Evolutionary conservation across 805 yeast genomes (phyloP), one percentile per base, ranked within the genome.

Genomic region (Zygotorulaspora sp.): DNA sequence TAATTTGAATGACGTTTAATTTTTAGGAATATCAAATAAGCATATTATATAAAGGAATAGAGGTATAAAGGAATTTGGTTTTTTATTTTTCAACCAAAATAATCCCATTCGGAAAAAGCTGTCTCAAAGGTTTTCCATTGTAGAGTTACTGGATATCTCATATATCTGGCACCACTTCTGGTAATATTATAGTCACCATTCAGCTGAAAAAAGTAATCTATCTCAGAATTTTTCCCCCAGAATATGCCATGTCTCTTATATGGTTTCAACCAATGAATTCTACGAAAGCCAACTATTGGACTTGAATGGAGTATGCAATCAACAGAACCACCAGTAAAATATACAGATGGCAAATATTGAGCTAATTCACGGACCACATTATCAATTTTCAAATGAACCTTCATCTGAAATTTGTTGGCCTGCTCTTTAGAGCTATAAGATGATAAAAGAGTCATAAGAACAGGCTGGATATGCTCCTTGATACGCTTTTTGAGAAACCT

Each of bases 191-290:
- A 45, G 7, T 45, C 38, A 3, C 44, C 44, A 12, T 40, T 44
- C 12, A 41, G 12, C 17, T 42, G 47, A n/a, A 48, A 47, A 17
- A 49, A 41, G 26, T 52, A 53, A 20, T 57, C 57, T 32, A 41
- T 49, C n/a, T 51, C 47, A 3, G 42, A 35, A 25, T 50, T 52
- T 32, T 45, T 52, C 11, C 57, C 57, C 46, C 52, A 46, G 29
- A 60, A 47, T 1, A 44, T 37, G 15, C 41, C 43, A 4, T 32
- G 40, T 36, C 66, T 49, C 30, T 51, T 55, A 2, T 45, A 42
- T 5, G 50, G 49, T 25, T 58, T 59, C 19, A 61, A 41, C 67
- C 67, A 62, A 38, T 55, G 49, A 21, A 63, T 45, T 35, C 65
- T 55, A 15, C 54, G 58, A 38, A 61, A 63, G 2, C 53, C 52